Evolutionary conservation across 345 rosid genomes (phyloP).

Genomic region (Euphorbia peplus): DNA sequence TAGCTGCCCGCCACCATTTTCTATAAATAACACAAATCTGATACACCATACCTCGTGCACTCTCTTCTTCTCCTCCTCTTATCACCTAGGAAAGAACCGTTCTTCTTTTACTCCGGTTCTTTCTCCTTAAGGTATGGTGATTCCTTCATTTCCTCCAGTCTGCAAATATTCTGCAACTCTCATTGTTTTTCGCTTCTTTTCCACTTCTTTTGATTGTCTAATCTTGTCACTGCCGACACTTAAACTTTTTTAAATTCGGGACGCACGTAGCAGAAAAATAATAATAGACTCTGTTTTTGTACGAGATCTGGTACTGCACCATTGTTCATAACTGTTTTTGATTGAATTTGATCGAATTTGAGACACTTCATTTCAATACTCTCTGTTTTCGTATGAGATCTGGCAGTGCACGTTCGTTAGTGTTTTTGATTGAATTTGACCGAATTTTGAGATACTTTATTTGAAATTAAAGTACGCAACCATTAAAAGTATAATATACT

Average conservation of each 20-base stretch:
- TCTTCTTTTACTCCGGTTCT: conserved; percentile 10
- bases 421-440: background rate
- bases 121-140: conserved; percentile 21
- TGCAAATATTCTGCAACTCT: background rate
- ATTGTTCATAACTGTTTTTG: too few species aligned
- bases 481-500: background rate
- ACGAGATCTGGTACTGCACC: too few species aligned
- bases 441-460: background rate
- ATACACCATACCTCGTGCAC: background rate
- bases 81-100: background rate
- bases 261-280: background rate
- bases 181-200: background rate
- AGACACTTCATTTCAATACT: too few species aligned
- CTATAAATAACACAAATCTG: conserved; percentile 12
- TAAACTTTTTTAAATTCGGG: background rate
- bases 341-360: conserved; percentile 13
- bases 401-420: too few species aligned
- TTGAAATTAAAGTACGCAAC: background rate
- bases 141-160: too few species aligned
- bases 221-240: background rate
- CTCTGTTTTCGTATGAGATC: conserved; percentile 5
- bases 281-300: background rate
- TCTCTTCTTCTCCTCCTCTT: background rate
- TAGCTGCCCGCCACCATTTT: background rate
- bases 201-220: background rate